Conservation (phyloP, 371 early-diverging fungal genomes). For the Mucor racemosus region DNA sequence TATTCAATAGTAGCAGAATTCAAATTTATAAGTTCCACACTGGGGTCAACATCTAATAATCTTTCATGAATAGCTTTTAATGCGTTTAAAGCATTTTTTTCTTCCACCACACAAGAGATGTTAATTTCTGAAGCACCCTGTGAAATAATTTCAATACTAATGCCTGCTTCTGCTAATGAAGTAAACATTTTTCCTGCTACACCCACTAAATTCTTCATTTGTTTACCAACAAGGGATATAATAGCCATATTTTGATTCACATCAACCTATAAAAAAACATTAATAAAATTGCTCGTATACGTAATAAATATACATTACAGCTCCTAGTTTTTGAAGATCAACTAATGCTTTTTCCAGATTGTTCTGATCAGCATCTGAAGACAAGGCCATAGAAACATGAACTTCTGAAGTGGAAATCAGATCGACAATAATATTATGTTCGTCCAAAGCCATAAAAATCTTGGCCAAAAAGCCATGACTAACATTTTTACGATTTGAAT, state of each 20-base stretch:
- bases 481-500: constrained; percentile 92
- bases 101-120: constrained; percentile 93
- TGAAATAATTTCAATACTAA: constrained; percentile 98
- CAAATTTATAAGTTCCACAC: constrained; percentile 24
- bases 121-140: constrained; percentile 98
- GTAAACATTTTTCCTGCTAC: constrained; percentile 93
- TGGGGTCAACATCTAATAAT: constrained; percentile 49
- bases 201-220: constrained; percentile 95
- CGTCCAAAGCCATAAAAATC: constrained; percentile 89
- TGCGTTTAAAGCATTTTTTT: constrained; percentile 70
- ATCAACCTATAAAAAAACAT: constrained; percentile 55
- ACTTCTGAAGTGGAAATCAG: constrained; percentile 96
- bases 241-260: constrained; percentile 88
- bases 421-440: constrained; percentile 89
- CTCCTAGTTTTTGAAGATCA: constrained; percentile 73
- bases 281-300: background rate
- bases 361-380: constrained; percentile 61
- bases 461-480: constrained; percentile 95
- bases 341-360: constrained; percentile 69
- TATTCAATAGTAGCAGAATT: constrained; percentile 11
- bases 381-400: constrained; percentile 95
- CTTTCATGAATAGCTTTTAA: constrained; percentile 89
- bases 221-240: constrained; percentile 92
- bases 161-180: constrained; percentile 82
- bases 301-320: constrained; percentile 40